Conservation (phyloP, 495 filamentous ascomycete species). For the Melanomma pulvis-pyrius region DNA sequence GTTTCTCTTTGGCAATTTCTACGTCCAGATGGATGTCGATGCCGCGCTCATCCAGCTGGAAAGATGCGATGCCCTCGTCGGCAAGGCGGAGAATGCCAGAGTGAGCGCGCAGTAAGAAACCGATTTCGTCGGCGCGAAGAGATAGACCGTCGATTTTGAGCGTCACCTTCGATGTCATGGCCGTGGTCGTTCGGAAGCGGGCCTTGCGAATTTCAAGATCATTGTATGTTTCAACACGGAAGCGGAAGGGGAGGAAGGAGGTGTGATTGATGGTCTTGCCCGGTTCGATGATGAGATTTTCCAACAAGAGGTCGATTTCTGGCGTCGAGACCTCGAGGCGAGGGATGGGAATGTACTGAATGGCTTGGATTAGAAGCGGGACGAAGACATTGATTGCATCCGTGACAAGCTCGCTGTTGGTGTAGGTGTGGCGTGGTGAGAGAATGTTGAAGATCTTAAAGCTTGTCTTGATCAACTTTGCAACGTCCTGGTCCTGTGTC, state of each 20-base stretch:
- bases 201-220: slow-evolving; percentile 83
- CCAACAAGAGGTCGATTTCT: slow-evolving; percentile 79
- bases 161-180: slow-evolving; percentile 69
- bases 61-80: slow-evolving; percentile 82
- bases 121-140: slow-evolving; percentile 79
- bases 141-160: slow-evolving; percentile 79
- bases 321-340: slow-evolving; percentile 82
- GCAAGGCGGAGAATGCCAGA: slow-evolving; percentile 66
- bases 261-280: slow-evolving; percentile 80
- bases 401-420: slow-evolving; percentile 69
- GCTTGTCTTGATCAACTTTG: slow-evolving; percentile 65
- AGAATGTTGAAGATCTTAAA: slow-evolving; percentile 66
- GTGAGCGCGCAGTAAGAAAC: slow-evolving; percentile 75
- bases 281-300: slow-evolving; percentile 89
- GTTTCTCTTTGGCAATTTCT: slow-evolving; percentile 70
- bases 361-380: slow-evolving; percentile 70
- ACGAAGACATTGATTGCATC: slow-evolving; percentile 79
- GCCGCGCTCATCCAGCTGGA: slow-evolving; percentile 80
- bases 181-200: slow-evolving; percentile 68
- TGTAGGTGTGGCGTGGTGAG: slow-evolving; percentile 59
- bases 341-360: slow-evolving; percentile 88
- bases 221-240: slow-evolving; percentile 80
- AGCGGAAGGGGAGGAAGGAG: slow-evolving; percentile 84
- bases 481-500: slow-evolving; percentile 67
- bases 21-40: slow-evolving; percentile 73